These are phyloP conservation scores for Cadophora gregata DNA, from an alignment of 2,329 filamentous ascomycete species.

Conservation along the genomic window DNA sequence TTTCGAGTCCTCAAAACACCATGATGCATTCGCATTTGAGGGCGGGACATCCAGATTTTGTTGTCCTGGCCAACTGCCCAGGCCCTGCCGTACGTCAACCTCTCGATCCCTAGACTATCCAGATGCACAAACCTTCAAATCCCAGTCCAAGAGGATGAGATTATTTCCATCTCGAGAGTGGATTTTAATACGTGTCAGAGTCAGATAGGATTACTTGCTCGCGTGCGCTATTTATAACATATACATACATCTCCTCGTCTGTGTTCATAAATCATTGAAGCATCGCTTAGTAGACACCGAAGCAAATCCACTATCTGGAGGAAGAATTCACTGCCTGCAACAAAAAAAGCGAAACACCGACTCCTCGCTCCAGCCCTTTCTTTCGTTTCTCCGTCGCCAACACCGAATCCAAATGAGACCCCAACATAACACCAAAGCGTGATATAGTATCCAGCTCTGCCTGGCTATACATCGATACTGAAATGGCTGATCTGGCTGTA, in stretches of 20 bases:
- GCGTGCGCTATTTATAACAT: background rate
- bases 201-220: background rate
- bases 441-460: background rate
- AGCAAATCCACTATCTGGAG: background rate
- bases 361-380: conserved; percentile 1
- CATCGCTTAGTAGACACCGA: background rate
- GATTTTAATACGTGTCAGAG: too few relatives aligned
- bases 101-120: too few relatives aligned
- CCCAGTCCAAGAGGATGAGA: too few relatives aligned
- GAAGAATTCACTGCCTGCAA: background rate
- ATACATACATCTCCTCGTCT: conserved; percentile 27
- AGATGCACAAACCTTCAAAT: too few relatives aligned
- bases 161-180: too few relatives aligned
- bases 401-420: background rate
- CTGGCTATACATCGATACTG: conserved; percentile 64
- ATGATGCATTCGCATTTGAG: too few relatives aligned
- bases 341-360: background rate
- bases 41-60: too few relatives aligned
- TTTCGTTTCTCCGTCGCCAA: background rate
- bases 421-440: background rate
- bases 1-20: too few relatives aligned
- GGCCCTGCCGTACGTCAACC: too few relatives aligned
- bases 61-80: too few relatives aligned
- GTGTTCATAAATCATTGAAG: conserved; percentile 34
- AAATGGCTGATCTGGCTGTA: conserved; percentile 78